These are phyloP conservation scores for Cercospora sp. DNA, from an alignment of 2,329 filamentous ascomycete genomes.

Conservation along the genomic window DNA sequence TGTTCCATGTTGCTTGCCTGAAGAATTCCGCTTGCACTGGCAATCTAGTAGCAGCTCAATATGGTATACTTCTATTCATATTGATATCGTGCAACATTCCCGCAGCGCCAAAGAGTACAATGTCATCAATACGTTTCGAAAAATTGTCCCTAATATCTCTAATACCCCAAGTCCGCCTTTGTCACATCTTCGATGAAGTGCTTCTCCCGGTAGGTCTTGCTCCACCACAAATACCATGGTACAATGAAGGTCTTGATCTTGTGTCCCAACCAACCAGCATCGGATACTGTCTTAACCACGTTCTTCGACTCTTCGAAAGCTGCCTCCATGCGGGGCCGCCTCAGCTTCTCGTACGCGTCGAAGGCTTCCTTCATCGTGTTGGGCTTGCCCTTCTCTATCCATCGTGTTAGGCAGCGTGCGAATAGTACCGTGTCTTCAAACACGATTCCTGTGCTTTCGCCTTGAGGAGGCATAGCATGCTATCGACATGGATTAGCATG, in stretches of 20 bases:
- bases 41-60: neutral
- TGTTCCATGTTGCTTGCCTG: neutral
- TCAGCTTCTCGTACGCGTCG: conserved; percentile 50
- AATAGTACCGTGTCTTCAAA: conserved; percentile 56
- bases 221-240: conserved; percentile 53
- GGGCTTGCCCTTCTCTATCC: conserved; percentile 44
- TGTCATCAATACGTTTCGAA: neutral
- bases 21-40: neutral
- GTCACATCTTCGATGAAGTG: conserved; percentile 52
- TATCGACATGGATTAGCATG: conserved; percentile 18
- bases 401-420: conserved; percentile 46
- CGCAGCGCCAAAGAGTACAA: neutral
- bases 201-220: conserved; percentile 43
- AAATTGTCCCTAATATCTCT: neutral
- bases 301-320: conserved; percentile 51
- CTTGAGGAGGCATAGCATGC: conserved; percentile 55
- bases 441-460: conserved; percentile 54
- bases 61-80: neutral
- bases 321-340: conserved; percentile 47
- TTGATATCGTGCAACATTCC: neutral
- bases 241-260: conserved; percentile 49
- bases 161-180: conserved; percentile 43
- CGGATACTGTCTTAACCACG: conserved; percentile 48
- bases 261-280: conserved; percentile 49
- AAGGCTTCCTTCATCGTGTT: conserved; percentile 49